These are phyloP conservation scores for Solanum okadae DNA, from an alignment of 257 asterid species.

Conservation along the genomic window DNA sequence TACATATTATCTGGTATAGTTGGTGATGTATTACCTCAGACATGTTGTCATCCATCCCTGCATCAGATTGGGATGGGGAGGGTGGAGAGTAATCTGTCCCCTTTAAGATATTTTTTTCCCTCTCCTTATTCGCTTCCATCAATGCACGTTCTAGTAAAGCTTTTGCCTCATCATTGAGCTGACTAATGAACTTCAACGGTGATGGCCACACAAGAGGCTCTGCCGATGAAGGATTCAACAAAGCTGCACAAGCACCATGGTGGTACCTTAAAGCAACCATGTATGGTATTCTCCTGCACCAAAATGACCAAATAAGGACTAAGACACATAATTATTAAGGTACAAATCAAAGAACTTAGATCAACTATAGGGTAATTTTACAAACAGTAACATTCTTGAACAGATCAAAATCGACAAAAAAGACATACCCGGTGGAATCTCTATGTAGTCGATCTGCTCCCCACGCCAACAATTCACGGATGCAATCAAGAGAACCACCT, in stretches of 20 bases:
- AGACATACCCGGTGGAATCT: constrained; percentile 76
- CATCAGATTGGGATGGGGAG: constrained; percentile 60
- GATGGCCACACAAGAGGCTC: constrained; percentile 99
- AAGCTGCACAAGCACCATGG: constrained; percentile 82
- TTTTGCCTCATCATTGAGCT: constrained; percentile 81
- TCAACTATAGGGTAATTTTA: not conserved
- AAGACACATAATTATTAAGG: not conserved
- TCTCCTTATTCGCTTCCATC: constrained; percentile 76
- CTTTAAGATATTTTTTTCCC: constrained; percentile 66
- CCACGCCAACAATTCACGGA: constrained; percentile 86
- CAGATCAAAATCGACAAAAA: not conserved
- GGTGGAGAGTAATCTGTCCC: constrained; percentile 40
- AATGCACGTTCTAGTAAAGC: constrained; percentile 66
- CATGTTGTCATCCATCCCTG: constrained; percentile 49
- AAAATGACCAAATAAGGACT: not conserved
- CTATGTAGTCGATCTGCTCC: constrained; percentile 86
- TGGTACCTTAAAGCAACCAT: constrained; percentile 64
- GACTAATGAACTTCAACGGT: constrained; percentile 86
- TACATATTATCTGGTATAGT: not conserved
- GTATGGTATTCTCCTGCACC: constrained; percentile 84
- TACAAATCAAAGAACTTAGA: not conserved
- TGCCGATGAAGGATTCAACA: constrained; percentile 83
- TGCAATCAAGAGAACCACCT: constrained; percentile 94
- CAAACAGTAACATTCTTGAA: not conserved
- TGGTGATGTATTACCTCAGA: constrained; percentile 49